phyloP scores from a whole-genome alignment of 73 alveolate species.

The Effrenium voratum region DNA sequence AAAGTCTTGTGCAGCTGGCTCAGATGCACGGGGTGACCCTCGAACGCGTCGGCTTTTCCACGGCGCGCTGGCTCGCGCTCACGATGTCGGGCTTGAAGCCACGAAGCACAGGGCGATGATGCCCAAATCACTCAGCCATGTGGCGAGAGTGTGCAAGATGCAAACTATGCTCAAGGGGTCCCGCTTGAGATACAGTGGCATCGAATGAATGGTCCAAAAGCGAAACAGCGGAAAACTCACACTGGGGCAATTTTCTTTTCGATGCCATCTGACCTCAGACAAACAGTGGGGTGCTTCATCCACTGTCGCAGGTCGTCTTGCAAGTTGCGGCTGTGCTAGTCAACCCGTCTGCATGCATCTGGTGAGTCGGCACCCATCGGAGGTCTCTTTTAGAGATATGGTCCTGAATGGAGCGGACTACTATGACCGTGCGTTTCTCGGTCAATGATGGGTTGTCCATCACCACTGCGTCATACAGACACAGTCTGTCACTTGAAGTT shows the following conservation, averaged over 20 bases:
- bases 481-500: conserved; percentile 11
- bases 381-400: neutral
- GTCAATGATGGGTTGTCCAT: neutral
- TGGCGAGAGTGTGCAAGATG: no score
- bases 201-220: no score
- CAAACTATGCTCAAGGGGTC: no score
- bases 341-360: neutral
- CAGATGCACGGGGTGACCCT: no score
- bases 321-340: neutral
- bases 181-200: no score
- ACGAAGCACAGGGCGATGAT: no score
- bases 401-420: conserved; percentile 35
- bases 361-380: neutral
- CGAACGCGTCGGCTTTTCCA: no score
- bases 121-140: no score
- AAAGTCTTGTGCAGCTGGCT: no score
- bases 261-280: neutral
- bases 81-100: no score
- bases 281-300: neutral
- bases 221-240: no score
- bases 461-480: conserved; percentile 6
- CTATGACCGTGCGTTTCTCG: neutral
- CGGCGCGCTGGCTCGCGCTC: no score
- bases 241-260: conserved; percentile 6
- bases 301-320: neutral